Percentiles rank a stretch among this genome's conserved stretches.
phyloP scores from a whole-genome alignment of 768 basidiomycete species.

The Naganishia vishniacii region DNA sequence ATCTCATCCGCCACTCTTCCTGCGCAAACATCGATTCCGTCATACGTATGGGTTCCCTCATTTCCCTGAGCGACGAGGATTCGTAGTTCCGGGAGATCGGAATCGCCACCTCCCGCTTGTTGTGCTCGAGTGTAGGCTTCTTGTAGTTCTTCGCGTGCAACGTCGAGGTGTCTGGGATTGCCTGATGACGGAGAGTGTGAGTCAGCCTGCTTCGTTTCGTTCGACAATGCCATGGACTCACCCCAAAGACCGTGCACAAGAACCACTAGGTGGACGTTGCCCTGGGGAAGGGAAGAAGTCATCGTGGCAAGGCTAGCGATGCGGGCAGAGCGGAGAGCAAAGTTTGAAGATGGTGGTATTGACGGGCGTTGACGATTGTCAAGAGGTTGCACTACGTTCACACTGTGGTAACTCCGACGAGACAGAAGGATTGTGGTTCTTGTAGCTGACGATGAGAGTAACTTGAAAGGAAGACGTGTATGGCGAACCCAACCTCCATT shows the following conservation, averaged over 20 bases:
- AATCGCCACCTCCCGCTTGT: neutral
- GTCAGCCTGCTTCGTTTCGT: too few relatives aligned
- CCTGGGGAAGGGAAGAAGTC: neutral
- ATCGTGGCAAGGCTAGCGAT: neutral
- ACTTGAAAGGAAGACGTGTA: too few relatives aligned
- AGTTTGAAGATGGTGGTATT: too few relatives aligned
- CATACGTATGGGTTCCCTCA: conserved; percentile 38
- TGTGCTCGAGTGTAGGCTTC: neutral
- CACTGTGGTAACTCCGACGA: too few relatives aligned
- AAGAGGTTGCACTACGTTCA: too few relatives aligned
- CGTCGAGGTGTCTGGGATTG: conserved; percentile 22
- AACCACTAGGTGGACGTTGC: conserved; percentile 39
- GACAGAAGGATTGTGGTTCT: too few relatives aligned
- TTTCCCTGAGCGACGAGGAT: conserved; percentile 30
- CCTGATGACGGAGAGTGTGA: conserved; percentile 10
- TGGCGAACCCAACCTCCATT: too few relatives aligned
- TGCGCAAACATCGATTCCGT: conserved; percentile 46
- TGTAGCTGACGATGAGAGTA: too few relatives aligned
- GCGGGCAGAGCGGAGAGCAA: too few relatives aligned
- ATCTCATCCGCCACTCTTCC: conserved; percentile 36
- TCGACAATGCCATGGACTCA: conserved; percentile 1
- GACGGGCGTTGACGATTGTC: too few relatives aligned
- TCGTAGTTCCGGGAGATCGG: neutral
- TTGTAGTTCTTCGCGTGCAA: conserved; percentile 21
- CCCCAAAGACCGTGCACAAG: conserved; percentile 46